Evolutionary conservation across 371 early-diverging fungal genomes (phyloP).

Genomic region (Batkoa obscura): DNA sequence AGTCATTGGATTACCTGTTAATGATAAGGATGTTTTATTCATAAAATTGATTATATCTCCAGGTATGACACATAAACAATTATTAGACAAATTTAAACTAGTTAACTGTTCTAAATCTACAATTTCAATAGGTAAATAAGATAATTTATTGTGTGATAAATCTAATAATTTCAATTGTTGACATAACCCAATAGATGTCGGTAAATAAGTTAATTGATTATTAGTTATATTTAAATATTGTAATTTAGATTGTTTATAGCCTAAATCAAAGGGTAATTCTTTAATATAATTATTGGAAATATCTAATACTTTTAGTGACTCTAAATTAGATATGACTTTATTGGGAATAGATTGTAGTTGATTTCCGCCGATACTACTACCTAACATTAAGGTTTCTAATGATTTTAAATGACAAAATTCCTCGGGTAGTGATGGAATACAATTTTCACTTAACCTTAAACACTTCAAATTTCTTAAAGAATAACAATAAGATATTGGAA

Average conservation of each 20-base stretch:
- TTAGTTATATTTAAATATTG: constrained; percentile 17
- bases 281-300: constrained; percentile 28
- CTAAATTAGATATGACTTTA: constrained; percentile 21
- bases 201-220: constrained; percentile 33
- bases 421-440: constrained; percentile 22
- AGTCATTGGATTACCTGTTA: constrained; percentile 40
- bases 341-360: constrained; percentile 21
- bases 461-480: constrained; percentile 21
- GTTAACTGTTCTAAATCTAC: constrained; percentile 25
- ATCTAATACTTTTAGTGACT: constrained; percentile 23
- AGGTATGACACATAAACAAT: constrained; percentile 36
- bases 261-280: constrained; percentile 21
- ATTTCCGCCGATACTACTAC: constrained; percentile 38
- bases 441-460: constrained; percentile 26
- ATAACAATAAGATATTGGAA: constrained; percentile 21
- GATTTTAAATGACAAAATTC: constrained; percentile 14
- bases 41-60: constrained; percentile 30
- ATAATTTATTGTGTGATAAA: constrained; percentile 19
- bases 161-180: constrained; percentile 21
- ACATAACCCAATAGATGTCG: constrained; percentile 30
- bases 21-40: constrained; percentile 24
- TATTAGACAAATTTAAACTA: constrained; percentile 35
- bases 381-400: constrained; percentile 31
- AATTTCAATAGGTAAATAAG: constrained; percentile 31
- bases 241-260: constrained; percentile 17